A percentile compares a stretch with the other conserved stretches of the same genome.
Evolutionary conservation across 305 asterid genomes (phyloP).

Genomic region (Withania somnifera): DNA sequence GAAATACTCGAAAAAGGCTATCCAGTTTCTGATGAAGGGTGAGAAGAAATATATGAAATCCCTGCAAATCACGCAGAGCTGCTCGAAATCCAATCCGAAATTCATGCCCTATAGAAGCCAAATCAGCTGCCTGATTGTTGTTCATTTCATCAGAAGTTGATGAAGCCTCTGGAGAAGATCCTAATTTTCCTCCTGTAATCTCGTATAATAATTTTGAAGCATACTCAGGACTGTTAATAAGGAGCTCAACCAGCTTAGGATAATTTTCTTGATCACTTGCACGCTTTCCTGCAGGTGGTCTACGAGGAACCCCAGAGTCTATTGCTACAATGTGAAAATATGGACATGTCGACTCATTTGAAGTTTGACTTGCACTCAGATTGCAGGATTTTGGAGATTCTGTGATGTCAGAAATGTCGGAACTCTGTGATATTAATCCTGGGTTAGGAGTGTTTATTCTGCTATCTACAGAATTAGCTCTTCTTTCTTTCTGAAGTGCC

Average conservation of each 20-base stretch:
- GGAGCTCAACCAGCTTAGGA: slow-evolving; percentile 92
- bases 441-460: slow-evolving; percentile 42
- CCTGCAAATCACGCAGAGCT: slow-evolving; percentile 82
- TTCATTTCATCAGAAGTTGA: slow-evolving; percentile 20
- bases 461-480: slow-evolving; percentile 70
- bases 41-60: slow-evolving; percentile 87
- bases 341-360: slow-evolving; percentile 28
- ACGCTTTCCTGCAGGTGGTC: slow-evolving; percentile 98
- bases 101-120: slow-evolving; percentile 48
- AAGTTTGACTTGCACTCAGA: slow-evolving; percentile 40
- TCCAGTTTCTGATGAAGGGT: slow-evolving; percentile 94
- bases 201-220: slow-evolving; percentile 66
- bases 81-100: slow-evolving; percentile 89
- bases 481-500: slow-evolving; percentile 91
- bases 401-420: slow-evolving; percentile 60
- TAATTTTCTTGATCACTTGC: slow-evolving; percentile 77
- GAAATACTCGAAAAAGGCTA: slow-evolving; percentile 51
- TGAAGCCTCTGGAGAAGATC: slow-evolving; percentile 38
- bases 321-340: slow-evolving; percentile 75
- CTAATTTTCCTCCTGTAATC: slow-evolving; percentile 75
- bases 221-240: slow-evolving; percentile 70
- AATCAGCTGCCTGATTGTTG: slow-evolving; percentile 30
- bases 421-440: slow-evolving; percentile 51
- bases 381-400: slow-evolving; percentile 72
- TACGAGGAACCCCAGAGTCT: slow-evolving; percentile 96